These are phyloP conservation scores for Pseudogymnoascus sp. DNA, from an alignment of 2,329 filamentous ascomycete species.

Conservation along the genomic window DNA sequence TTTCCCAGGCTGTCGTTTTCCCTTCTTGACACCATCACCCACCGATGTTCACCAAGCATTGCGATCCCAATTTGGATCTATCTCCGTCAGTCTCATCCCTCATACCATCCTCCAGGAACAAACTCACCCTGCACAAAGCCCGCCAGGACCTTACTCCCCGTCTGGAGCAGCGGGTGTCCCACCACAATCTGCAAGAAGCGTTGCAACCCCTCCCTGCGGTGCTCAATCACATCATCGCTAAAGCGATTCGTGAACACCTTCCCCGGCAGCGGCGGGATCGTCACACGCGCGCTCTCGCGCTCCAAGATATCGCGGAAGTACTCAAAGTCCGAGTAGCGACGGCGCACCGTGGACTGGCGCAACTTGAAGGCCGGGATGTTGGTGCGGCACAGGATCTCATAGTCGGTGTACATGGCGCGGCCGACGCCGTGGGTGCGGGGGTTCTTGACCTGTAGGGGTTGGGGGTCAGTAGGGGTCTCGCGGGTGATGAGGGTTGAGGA, in stretches of 20 bases:
- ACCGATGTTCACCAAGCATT: constrained; percentile 65
- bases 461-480: constrained; percentile 6
- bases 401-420: constrained; percentile 96
- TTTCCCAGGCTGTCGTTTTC: constrained; percentile 33
- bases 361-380: constrained; percentile 99
- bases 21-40: constrained; percentile 12
- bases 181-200: constrained; percentile 97
- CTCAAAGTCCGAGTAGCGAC: constrained; percentile 96
- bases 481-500: constrained; percentile 1
- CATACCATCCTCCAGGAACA: not conserved
- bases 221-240: constrained; percentile 96
- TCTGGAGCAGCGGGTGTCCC: constrained; percentile 92
- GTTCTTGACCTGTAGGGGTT: constrained; percentile 65
- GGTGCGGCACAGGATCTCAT: constrained; percentile 94
- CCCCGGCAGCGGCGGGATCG: constrained; percentile 88
- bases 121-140: constrained; percentile 88
- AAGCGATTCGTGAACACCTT: constrained; percentile 99
- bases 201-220: constrained; percentile 82
- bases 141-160: constrained; percentile 91
- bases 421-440: constrained; percentile 92
- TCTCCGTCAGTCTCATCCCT: not conserved
- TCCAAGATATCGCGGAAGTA: constrained; percentile 98
- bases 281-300: constrained; percentile 87
- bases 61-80: constrained; percentile 83
- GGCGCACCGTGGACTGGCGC: constrained; percentile 76